phyloP scores from a whole-genome alignment of 352 stramenopile genomes.

The Phytophthora melonis region DNA sequence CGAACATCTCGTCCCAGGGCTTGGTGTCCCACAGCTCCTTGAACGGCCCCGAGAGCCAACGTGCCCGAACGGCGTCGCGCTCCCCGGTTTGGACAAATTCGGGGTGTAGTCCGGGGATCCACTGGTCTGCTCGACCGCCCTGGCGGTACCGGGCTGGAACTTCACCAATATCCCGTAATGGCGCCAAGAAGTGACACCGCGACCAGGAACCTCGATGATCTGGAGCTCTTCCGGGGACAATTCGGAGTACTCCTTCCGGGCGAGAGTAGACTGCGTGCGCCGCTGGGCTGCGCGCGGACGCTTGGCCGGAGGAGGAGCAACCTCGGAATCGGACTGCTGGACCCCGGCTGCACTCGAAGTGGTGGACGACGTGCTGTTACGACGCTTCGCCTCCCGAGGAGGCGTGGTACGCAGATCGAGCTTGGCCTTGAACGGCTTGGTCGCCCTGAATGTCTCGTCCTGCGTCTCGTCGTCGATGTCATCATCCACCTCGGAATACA shows the following conservation, averaged over 20 bases:
- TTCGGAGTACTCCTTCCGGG: not conserved
- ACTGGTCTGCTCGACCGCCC: not conserved
- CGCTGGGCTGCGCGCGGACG: not conserved
- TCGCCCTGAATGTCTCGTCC: not conserved
- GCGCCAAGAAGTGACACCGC: not conserved
- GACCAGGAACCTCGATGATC: not conserved
- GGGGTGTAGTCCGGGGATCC: not conserved
- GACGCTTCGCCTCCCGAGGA: not conserved
- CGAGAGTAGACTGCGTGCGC: not conserved
- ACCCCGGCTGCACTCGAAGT: too few species aligned
- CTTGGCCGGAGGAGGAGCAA: not conserved
- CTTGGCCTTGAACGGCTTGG: not conserved
- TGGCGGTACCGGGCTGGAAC: not conserved
- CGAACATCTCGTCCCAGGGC: not conserved
- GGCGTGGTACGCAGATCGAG: not conserved
- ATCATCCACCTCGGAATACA: not conserved
- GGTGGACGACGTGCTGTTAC: too few species aligned
- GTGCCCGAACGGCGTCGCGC: not conserved
- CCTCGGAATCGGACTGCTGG: not conserved
- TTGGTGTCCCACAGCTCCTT: not conserved
- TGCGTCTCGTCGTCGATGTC: not conserved
- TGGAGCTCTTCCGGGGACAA: not conserved
- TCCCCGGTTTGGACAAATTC: not conserved
- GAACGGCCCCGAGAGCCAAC: not conserved
- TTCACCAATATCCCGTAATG: not conserved